A percentile compares a stretch with the other conserved stretches of the same genome.
These are phyloP conservation scores for Coemansia sp. DNA, from an alignment of 192 early-diverging fungal genomes.

Conservation along the genomic window DNA sequence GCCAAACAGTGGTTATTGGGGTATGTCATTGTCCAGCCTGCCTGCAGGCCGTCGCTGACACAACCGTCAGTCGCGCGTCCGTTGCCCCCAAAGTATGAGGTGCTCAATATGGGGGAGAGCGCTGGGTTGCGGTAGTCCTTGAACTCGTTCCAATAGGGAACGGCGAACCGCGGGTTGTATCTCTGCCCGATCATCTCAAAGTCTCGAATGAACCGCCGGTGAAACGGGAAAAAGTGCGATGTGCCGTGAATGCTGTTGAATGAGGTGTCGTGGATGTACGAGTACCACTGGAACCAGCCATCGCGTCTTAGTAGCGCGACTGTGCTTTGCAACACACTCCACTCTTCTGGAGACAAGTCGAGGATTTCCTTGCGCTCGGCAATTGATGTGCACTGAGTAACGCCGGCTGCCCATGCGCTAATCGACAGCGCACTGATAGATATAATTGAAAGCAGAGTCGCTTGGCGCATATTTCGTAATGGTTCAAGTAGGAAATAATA, in stretches of 20 bases:
- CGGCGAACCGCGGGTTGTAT: slow-evolving; percentile 36
- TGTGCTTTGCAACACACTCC: slow-evolving; percentile 19
- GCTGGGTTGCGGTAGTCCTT: slow-evolving; percentile 56
- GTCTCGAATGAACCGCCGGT: slow-evolving; percentile 51
- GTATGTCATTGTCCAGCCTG: slow-evolving; percentile 31
- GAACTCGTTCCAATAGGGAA: slow-evolving; percentile 60
- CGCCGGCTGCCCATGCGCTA: neutral
- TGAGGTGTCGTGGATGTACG: slow-evolving; percentile 41
- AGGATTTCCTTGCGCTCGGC: slow-evolving; percentile 55
- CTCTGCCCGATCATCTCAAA: slow-evolving; percentile 56
- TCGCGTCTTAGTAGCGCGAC: slow-evolving; percentile 29
- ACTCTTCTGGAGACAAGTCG: slow-evolving; percentile 39
- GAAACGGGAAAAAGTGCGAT: slow-evolving; percentile 56
- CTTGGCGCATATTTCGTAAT: neutral
- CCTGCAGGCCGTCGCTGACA: slow-evolving; percentile 38
- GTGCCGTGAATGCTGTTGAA: slow-evolving; percentile 47
- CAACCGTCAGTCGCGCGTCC: slow-evolving; percentile 42
- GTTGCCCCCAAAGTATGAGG: slow-evolving; percentile 45
- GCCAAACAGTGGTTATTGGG: slow-evolving; percentile 46
- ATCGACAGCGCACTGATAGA: neutral
- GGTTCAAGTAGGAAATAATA: neutral
- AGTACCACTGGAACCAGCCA: slow-evolving; percentile 51
- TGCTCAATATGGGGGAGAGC: slow-evolving; percentile 35
- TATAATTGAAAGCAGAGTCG: neutral
- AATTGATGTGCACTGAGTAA: slow-evolving; percentile 22